Evolutionary conservation across 345 rosid genomes (phyloP).

Genomic region (Excoecaria agallocha): DNA sequence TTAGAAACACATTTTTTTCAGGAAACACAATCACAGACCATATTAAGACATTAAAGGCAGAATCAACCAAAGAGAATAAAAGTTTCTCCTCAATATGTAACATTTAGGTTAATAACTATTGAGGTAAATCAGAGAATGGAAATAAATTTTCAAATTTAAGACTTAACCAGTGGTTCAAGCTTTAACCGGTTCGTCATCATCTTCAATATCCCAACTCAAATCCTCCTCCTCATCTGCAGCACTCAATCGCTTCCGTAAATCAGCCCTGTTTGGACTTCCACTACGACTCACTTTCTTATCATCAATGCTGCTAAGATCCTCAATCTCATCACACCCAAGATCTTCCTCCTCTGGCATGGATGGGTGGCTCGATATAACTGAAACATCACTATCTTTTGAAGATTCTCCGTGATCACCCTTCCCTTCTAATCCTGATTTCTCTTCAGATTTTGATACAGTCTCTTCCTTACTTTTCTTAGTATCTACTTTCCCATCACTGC

Average conservation of each 20-base stretch:
- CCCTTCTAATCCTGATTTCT: conserved; percentile 28
- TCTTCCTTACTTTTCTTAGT: conserved; percentile 23
- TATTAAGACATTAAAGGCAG: conserved; percentile 16
- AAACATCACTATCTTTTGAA: conserved; percentile 38
- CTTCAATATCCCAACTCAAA: conserved; percentile 89
- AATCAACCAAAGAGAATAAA: not conserved
- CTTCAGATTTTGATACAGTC: conserved; percentile 26
- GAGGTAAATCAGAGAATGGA: conserved; percentile 12
- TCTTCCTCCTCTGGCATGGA: conserved; percentile 52
- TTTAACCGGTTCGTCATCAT: conserved; percentile 51
- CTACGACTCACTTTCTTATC: conserved; percentile 35
- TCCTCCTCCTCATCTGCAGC: conserved; percentile 77
- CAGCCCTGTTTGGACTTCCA: conserved; percentile 45
- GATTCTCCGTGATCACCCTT: conserved; percentile 34
- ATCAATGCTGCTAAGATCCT: conserved; percentile 63
- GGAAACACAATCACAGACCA: conserved; percentile 16
- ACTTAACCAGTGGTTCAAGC: conserved; percentile 29
- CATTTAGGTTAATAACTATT: conserved; percentile 19
- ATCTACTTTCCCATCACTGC: conserved; percentile 19
- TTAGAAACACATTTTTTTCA: not conserved
- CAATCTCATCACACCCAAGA: conserved; percentile 83
- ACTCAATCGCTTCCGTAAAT: conserved; percentile 59
- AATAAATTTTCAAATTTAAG: conserved; percentile 11
- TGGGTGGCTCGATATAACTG: conserved; percentile 29
- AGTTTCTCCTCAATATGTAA: conserved; percentile 7